A percentile compares a stretch with the other conserved stretches of the same genome.
Evolutionary conservation across 805 yeast genomes (phyloP).

Genomic region (Kluyveromyces starmeri): DNA sequence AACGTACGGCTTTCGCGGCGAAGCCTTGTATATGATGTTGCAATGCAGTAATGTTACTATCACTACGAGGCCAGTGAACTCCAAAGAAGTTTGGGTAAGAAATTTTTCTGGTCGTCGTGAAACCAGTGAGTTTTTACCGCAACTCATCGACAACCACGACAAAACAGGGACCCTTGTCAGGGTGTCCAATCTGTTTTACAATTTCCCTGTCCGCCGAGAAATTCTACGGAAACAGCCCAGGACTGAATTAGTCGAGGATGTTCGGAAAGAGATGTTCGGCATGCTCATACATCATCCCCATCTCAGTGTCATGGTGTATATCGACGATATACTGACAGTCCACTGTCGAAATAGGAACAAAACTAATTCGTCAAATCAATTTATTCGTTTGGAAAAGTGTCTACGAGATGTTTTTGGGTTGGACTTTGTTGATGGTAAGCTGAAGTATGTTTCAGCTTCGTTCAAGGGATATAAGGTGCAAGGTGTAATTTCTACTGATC

Average conservation of each 20-base stretch:
- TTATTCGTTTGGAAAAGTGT: constrained; percentile 3
- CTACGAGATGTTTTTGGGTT: constrained; percentile 13
- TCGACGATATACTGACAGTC: constrained; percentile 9
- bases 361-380: constrained; percentile 7
- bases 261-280: constrained; percentile 18
- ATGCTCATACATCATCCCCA: constrained; percentile 14
- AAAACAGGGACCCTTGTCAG: constrained; percentile 16
- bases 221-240: constrained; percentile 10
- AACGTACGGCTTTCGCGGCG: constrained; percentile 68
- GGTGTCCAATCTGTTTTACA: constrained; percentile 17
- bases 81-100: constrained; percentile 24
- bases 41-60: constrained; percentile 39
- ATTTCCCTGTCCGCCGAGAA: constrained; percentile 22
- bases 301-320: background rate
- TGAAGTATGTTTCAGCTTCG: constrained; percentile 15
- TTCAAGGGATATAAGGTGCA: constrained; percentile 21
- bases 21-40: constrained; percentile 51
- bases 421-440: constrained; percentile 10
- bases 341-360: constrained; percentile 6
- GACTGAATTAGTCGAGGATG: constrained; percentile 6
- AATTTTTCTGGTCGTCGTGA: constrained; percentile 10
- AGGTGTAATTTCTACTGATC: constrained; percentile 34
- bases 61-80: constrained; percentile 34
- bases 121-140: no score
- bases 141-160: constrained; percentile 6